Conservation (phyloP, 2,329 filamentous ascomycete species). For the Mariannaea sp. region DNA sequence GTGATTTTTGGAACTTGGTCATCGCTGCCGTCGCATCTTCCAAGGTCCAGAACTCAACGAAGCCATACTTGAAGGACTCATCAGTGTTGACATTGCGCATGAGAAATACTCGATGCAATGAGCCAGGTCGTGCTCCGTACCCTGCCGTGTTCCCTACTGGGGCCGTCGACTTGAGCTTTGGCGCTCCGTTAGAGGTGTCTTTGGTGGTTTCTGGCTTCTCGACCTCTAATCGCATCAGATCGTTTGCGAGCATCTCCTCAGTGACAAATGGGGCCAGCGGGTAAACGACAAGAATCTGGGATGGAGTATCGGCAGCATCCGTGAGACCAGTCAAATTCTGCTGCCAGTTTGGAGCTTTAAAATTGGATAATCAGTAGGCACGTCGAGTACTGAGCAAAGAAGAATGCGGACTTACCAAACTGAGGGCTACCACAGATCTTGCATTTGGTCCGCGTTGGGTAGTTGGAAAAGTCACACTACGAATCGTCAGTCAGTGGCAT, state of each 20-base stretch:
- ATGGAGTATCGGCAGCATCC: slow-evolving; percentile 61
- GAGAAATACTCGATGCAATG: slow-evolving; percentile 76
- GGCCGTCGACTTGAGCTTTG: slow-evolving; percentile 64
- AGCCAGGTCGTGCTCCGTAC: slow-evolving; percentile 72
- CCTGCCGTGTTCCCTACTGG: slow-evolving; percentile 61
- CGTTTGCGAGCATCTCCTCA: slow-evolving; percentile 73
- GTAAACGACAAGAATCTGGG: slow-evolving; percentile 77
- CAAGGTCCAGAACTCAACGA: slow-evolving; percentile 79
- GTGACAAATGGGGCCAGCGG: slow-evolving; percentile 72
- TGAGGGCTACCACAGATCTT: slow-evolving; percentile 45
- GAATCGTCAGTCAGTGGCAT: slow-evolving; percentile 31
- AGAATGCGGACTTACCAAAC: slow-evolving; percentile 34
- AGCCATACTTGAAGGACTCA: slow-evolving; percentile 80
- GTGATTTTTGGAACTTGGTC: slow-evolving; percentile 70
- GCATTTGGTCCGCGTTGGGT: slow-evolving; percentile 44
- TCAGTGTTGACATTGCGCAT: slow-evolving; percentile 73
- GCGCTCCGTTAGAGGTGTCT: slow-evolving; percentile 50
- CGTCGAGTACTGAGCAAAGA: not conserved
- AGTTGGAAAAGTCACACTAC: slow-evolving; percentile 49
- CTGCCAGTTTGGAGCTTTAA: slow-evolving; percentile 38
- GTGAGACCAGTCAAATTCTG: slow-evolving; percentile 53
- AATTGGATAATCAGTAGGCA: slow-evolving; percentile 5
- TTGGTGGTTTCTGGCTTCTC: slow-evolving; percentile 57
- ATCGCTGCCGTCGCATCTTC: slow-evolving; percentile 78
- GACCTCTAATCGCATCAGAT: slow-evolving; percentile 74